A percentile compares a stretch with the other conserved stretches of the same genome.
phyloP scores from a whole-genome alignment of 2,329 filamentous ascomycete species.

The Cladorrhinum sp. region DNA sequence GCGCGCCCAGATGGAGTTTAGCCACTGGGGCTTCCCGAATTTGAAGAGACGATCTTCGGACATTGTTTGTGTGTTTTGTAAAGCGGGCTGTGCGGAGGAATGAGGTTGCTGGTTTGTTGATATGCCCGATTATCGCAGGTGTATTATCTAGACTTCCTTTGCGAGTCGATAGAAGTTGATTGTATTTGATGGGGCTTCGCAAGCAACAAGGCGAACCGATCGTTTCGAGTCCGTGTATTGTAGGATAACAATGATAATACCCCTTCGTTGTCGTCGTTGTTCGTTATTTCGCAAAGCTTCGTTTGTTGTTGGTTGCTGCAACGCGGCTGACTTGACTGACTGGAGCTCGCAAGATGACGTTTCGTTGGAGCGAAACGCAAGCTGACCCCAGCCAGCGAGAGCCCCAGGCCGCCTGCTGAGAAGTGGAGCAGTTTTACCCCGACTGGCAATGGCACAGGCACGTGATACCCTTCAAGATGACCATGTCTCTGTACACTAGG shows the following conservation, averaged over 20 bases:
- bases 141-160: too few species aligned
- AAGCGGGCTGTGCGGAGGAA: too few species aligned
- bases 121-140: too few species aligned
- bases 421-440: neutral
- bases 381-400: neutral
- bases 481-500: neutral
- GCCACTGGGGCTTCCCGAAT: conserved; percentile 64
- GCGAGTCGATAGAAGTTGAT: too few species aligned
- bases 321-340: neutral
- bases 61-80: conserved; percentile 38
- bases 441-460: neutral
- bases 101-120: too few species aligned
- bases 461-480: conserved; percentile 6
- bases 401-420: too few species aligned
- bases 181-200: too few species aligned
- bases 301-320: neutral
- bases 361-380: neutral
- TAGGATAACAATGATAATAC: too few species aligned
- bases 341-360: conserved; percentile 2
- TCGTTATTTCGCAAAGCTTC: neutral
- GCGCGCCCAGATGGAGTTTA: conserved; percentile 62
- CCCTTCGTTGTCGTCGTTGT: neutral
- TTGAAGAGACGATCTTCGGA: conserved; percentile 66
- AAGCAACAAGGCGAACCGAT: too few species aligned
- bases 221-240: too few species aligned